These are phyloP conservation scores for Hymenoscyphus salicellus DNA, from an alignment of 2,329 filamentous ascomycete genomes.

Conservation along the genomic window DNA sequence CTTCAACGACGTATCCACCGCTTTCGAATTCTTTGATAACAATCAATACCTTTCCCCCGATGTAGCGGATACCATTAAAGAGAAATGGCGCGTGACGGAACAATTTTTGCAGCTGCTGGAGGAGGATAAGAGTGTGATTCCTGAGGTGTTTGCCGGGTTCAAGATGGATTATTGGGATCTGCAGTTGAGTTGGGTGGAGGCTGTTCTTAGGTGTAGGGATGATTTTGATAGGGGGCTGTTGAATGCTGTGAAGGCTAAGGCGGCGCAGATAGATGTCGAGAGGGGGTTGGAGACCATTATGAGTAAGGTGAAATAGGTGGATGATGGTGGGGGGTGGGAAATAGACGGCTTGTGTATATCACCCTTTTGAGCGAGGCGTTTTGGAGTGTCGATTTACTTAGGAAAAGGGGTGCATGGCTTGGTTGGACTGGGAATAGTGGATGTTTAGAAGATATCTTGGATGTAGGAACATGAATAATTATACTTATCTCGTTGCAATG, in stretches of 20 bases:
- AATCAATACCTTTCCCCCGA: conserved; percentile 61
- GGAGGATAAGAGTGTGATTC: conserved; percentile 68
- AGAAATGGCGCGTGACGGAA: conserved; percentile 90
- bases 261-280: conserved; percentile 79
- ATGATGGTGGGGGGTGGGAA: too few relatives aligned
- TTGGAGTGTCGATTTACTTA: too few relatives aligned
- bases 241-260: conserved; percentile 80
- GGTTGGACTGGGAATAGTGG: too few relatives aligned
- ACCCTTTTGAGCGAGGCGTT: too few relatives aligned
- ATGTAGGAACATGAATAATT: too few relatives aligned
- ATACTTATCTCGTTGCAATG: too few relatives aligned
- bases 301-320: conserved; percentile 73
- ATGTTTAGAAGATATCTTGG: too few relatives aligned
- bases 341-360: too few relatives aligned
- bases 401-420: too few relatives aligned
- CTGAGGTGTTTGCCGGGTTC: conserved; percentile 77
- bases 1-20: conserved; percentile 85
- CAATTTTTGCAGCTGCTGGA: conserved; percentile 77
- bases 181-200: conserved; percentile 93
- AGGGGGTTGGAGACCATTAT: conserved; percentile 89
- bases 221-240: conserved; percentile 92
- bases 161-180: conserved; percentile 90
- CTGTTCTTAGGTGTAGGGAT: conserved; percentile 78
- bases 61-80: conserved; percentile 71
- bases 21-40: conserved; percentile 81